Conservation (phyloP, 108 stramenopile genomes). For the Chaetoceros tenuissimus region DNA sequence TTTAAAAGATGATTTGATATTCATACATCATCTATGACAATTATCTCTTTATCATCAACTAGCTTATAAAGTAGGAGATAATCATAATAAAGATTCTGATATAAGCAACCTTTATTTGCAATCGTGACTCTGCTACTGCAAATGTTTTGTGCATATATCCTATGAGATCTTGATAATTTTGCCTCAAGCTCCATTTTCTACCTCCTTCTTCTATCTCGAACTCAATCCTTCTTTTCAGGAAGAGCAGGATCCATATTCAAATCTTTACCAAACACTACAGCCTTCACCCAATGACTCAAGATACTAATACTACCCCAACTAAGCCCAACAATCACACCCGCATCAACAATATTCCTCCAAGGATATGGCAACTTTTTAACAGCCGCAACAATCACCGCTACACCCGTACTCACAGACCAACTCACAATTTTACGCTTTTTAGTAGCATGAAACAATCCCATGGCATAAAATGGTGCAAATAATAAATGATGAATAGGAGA, state of each 20-base stretch:
- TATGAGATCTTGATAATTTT: too few relatives aligned
- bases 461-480: constrained; percentile 86
- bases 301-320: constrained; percentile 80
- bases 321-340: constrained; percentile 90
- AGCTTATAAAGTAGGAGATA: too few relatives aligned
- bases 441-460: constrained; percentile 91
- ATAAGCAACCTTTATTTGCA: too few relatives aligned
- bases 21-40: too few relatives aligned
- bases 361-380: constrained; percentile 86
- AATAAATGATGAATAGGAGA: constrained; percentile 43
- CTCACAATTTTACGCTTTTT: constrained; percentile 80
- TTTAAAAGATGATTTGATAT: too few relatives aligned
- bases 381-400: constrained; percentile 79
- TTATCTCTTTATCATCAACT: too few relatives aligned
- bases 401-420: constrained; percentile 81
- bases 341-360: constrained; percentile 91
- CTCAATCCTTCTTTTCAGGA: background rate
- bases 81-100: too few relatives aligned
- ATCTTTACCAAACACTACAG: constrained; percentile 48
- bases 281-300: constrained; percentile 46
- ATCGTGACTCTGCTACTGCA: too few relatives aligned
- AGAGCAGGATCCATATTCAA: background rate
- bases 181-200: too few relatives aligned
- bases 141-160: too few relatives aligned
- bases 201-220: too few relatives aligned